These are phyloP conservation scores for Chrysoporthe austroafricana DNA, from an alignment of 2,329 filamentous ascomycete species.

Conservation along the genomic window DNA sequence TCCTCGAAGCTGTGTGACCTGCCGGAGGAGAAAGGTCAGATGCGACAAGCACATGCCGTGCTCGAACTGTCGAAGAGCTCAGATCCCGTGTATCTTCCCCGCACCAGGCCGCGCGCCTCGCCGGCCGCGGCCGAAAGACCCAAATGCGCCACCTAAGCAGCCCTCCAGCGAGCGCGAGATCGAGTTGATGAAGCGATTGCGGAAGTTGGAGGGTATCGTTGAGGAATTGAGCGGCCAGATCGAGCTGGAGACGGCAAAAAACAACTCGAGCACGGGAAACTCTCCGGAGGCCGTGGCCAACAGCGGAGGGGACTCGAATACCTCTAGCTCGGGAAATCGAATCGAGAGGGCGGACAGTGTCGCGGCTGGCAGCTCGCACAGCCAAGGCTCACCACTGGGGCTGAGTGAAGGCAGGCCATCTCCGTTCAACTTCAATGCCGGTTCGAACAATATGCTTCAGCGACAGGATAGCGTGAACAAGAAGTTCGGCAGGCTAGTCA, in stretches of 20 bases:
- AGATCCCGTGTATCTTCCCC: slow-evolving; percentile 75
- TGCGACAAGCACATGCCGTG: slow-evolving; percentile 81
- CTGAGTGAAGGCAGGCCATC: slow-evolving; percentile 29
- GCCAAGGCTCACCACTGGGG: slow-evolving; percentile 31
- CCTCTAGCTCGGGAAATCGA: slow-evolving; percentile 20
- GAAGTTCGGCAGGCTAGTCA: slow-evolving; percentile 69
- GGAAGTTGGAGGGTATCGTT: slow-evolving; percentile 77
- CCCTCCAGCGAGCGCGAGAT: slow-evolving; percentile 65
- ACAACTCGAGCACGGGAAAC: slow-evolving; percentile 40
- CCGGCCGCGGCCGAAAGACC: slow-evolving; percentile 66
- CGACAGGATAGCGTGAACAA: slow-evolving; percentile 45
- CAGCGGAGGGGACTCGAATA: slow-evolving; percentile 32
- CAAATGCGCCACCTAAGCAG: slow-evolving; percentile 63
- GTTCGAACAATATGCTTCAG: slow-evolving; percentile 27
- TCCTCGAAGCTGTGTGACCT: slow-evolving; percentile 33
- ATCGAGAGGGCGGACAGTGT: slow-evolving; percentile 33
- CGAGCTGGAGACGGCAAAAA: slow-evolving; percentile 54
- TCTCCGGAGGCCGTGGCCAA: slow-evolving; percentile 42
- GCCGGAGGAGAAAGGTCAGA: slow-evolving; percentile 60
- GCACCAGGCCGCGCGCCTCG: slow-evolving; percentile 74
- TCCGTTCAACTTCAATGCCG: slow-evolving; percentile 29
- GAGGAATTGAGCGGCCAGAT: slow-evolving; percentile 69
- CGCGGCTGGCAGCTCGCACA: slow-evolving; percentile 28
- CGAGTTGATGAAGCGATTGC: slow-evolving; percentile 72
- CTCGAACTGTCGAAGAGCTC: slow-evolving; percentile 72